Evolutionary conservation across 2,329 filamentous ascomycete genomes (phyloP).

Genomic region (Colletotrichum horii): DNA sequence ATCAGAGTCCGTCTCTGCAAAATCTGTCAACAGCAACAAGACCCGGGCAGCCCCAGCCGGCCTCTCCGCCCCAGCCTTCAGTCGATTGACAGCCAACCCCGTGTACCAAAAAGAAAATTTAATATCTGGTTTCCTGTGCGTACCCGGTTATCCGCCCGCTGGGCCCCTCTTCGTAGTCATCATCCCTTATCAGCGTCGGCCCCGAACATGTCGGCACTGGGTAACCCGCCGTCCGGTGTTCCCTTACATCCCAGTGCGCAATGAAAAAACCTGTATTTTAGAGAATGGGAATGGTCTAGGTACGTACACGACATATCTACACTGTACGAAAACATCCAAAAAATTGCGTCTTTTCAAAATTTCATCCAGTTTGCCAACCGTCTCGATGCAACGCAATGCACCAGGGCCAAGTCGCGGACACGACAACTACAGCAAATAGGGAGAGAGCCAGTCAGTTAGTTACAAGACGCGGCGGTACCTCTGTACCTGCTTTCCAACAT

Average conservation of each 20-base stretch:
- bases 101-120: neutral
- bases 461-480: neutral
- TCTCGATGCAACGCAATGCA: neutral
- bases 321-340: neutral
- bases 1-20: neutral
- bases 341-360: neutral
- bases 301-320: neutral
- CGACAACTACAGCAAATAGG: neutral
- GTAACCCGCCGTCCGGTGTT: neutral
- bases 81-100: neutral
- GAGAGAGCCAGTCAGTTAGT: too few relatives aligned
- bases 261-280: neutral
- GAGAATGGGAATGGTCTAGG: neutral
- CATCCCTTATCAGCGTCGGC: slow-evolving; percentile 4
- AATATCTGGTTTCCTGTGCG: neutral
- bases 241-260: neutral
- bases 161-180: neutral
- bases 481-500: neutral
- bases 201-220: slow-evolving; percentile 3
- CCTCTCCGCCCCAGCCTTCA: neutral
- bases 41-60: slow-evolving; percentile 1
- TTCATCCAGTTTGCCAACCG: neutral
- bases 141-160: neutral
- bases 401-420: neutral
- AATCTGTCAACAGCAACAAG: neutral